These are phyloP conservation scores for Pleurotus cornucopiae DNA, from an alignment of 768 basidiomycete species.

Conservation along the genomic window DNA sequence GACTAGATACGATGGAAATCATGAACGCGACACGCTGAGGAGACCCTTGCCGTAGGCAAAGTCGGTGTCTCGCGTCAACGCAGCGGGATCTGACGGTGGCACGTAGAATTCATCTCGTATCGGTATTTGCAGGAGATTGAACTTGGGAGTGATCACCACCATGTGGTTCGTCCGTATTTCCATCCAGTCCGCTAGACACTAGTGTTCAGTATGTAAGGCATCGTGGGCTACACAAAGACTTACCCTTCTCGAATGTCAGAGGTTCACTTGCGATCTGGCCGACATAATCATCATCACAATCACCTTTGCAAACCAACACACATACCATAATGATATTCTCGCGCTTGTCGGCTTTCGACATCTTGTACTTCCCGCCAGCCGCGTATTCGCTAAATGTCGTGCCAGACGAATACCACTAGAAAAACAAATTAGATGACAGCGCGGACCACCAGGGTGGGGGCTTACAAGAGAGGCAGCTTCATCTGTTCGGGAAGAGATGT, in stretches of 20 bases:
- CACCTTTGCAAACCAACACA: constrained; percentile 2
- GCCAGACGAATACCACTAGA: constrained; percentile 91
- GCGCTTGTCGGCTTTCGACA: constrained; percentile 93
- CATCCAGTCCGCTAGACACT: constrained; percentile 86
- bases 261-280: constrained; percentile 84
- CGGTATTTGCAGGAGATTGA: constrained; percentile 92
- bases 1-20: constrained; percentile 31
- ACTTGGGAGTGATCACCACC: constrained; percentile 93
- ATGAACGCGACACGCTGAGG: constrained; percentile 31
- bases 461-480: constrained; percentile 87
- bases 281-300: constrained; percentile 11
- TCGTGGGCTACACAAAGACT: constrained; percentile 4
- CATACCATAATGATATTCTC: constrained; percentile 91
- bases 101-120: constrained; percentile 93
- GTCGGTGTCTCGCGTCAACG: constrained; percentile 64
- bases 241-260: constrained; percentile 92
- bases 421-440: not conserved
- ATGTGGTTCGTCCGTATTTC: constrained; percentile 96
- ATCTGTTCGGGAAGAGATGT: constrained; percentile 87
- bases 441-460: constrained; percentile 7
- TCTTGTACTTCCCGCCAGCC: constrained; percentile 87
- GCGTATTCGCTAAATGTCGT: constrained; percentile 90
- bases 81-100: constrained; percentile 77
- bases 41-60: constrained; percentile 90
- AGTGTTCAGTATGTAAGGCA: constrained; percentile 1